Base-by-base conservation (phyloP, 2,329 filamentous ascomycete species). In the Trichoderma arundinaceum region DNA sequence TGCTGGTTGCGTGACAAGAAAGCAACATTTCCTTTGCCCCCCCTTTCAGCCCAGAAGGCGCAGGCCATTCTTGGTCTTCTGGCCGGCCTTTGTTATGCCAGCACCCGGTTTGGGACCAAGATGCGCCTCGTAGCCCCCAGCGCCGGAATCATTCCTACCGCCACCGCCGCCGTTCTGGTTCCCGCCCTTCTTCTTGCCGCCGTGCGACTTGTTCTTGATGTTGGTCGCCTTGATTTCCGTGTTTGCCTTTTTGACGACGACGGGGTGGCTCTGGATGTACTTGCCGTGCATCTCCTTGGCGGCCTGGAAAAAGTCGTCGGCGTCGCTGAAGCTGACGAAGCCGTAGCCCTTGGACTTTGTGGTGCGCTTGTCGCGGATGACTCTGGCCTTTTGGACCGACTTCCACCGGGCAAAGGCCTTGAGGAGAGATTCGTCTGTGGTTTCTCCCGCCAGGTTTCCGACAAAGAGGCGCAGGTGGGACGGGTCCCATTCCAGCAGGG, bases 261-360 rank as follows among this genome's bases (percentile, higher is more conserved):
- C 92, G 0, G 95, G 95, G 77, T 98, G 95, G 76, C 93, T 97
- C 73, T 96, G 94, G 75, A 99, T 98, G 79, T 99, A 99, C 81
- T 99, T 98, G 72, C 94, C 94, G 74, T 97, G 92, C 95, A 98
- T 98, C 81, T 98, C 94, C 80, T 95, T 93, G 73, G 93, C 94
- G 1, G 95, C 94, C 73, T 92, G 88, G 83, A 99, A 98, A 77
- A 96, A 98, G 74, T 97, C 94, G 77, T 99, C 95, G 35, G 93
- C 92, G 75, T 97, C 92, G 72, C 89, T 90, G 80, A 99, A 98
- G 78, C 92, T 95, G 64, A 99, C 94, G 74, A 99, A 99, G 2
- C 95, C 95, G 75, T 92, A 99, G 0, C 94, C 95, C 76, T 95
- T 96, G 74, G 92, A 96, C 81, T 99, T 99, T 64, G 91, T 95